These are phyloP conservation scores for Scheffersomyces lignicola DNA, from an alignment of 1,139 yeast genomes.

Conservation along the genomic window DNA sequence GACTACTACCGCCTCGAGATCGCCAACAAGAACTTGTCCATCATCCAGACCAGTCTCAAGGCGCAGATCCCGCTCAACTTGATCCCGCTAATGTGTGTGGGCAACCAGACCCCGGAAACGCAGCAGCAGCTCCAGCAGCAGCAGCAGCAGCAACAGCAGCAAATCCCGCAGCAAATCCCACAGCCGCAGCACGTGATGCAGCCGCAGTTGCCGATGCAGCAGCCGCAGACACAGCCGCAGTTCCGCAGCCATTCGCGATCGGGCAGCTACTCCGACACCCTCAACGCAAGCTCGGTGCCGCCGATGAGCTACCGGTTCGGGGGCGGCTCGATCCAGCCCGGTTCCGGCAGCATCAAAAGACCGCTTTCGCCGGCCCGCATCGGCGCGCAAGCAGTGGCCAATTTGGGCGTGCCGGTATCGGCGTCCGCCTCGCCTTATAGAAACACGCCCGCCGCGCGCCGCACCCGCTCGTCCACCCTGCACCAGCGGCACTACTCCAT, in stretches of 20 bases:
- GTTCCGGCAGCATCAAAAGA: slow-evolving; percentile 11
- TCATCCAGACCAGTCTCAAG: slow-evolving; percentile 60
- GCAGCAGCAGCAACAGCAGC: slow-evolving; percentile 7
- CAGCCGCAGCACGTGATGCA: slow-evolving; percentile 10
- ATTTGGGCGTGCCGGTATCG: slow-evolving; percentile 37
- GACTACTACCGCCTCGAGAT: slow-evolving; percentile 71
- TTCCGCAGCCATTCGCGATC: slow-evolving; percentile 8
- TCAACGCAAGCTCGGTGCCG: slow-evolving; percentile 31
- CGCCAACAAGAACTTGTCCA: slow-evolving; percentile 57
- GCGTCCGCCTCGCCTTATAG: slow-evolving; percentile 25
- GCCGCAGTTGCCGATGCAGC: slow-evolving; percentile 6
- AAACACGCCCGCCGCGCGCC: slow-evolving; percentile 15
- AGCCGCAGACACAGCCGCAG: slow-evolving; percentile 6
- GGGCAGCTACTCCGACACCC: slow-evolving; percentile 12
- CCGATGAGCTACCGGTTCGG: slow-evolving; percentile 47
- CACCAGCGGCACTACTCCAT: slow-evolving; percentile 48
- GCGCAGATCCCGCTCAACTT: slow-evolving; percentile 67
- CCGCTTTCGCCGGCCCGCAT: slow-evolving; percentile 65
- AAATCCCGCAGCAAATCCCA: slow-evolving; percentile 9
- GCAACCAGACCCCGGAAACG: slow-evolving; percentile 12
- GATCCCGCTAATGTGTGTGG: slow-evolving; percentile 64
- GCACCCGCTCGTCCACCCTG: slow-evolving; percentile 19
- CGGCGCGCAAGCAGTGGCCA: slow-evolving; percentile 73
- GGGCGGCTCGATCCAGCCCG: slow-evolving; percentile 17
- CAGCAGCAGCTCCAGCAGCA: slow-evolving; percentile 9